Conservation (phyloP, 192 early-diverging fungal species). For the Coemansia sp. region DNA sequence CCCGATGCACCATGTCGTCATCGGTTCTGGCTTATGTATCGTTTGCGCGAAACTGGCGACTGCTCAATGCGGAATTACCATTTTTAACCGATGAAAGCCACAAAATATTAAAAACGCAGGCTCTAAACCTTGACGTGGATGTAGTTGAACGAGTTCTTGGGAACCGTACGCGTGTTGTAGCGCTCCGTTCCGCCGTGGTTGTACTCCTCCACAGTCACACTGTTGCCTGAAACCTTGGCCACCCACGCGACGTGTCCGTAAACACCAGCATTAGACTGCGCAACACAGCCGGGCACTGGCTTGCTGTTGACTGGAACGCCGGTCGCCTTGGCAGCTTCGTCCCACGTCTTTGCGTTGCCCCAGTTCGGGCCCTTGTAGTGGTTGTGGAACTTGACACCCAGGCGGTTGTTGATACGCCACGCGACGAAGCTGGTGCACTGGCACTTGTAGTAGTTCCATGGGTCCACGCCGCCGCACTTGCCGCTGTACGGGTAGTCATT, state of each 20-base stretch:
- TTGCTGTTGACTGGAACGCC: constrained; percentile 20
- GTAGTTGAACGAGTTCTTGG: constrained; percentile 37
- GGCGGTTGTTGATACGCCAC: constrained; percentile 45
- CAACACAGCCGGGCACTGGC: constrained; percentile 17
- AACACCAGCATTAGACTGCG: constrained; percentile 22
- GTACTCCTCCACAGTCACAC: constrained; percentile 38
- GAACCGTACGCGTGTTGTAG: constrained; percentile 27
- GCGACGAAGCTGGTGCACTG: constrained; percentile 47
- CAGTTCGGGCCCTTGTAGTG: constrained; percentile 33
- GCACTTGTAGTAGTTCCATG: constrained; percentile 38
- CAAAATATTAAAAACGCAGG: no score
- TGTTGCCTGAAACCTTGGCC: constrained; percentile 35
- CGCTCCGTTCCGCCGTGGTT: constrained; percentile 11
- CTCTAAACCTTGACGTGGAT: constrained; percentile 27
- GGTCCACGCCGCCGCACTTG: constrained; percentile 22
- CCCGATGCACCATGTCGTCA: no score
- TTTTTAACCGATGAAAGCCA: no score
- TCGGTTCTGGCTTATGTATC: no score
- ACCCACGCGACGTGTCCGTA: constrained; percentile 42
- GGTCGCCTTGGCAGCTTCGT: constrained; percentile 10
- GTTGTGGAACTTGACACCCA: constrained; percentile 43
- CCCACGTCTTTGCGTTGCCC: constrained; percentile 19
- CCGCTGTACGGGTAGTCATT: constrained; percentile 42
- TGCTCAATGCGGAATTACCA: no score
- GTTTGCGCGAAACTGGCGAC: no score